Percentiles rank a stretch among this genome's conserved stretches.
phyloP scores from a whole-genome alignment of 2,329 filamentous ascomycete genomes.

The Fusarium sulawesiense region DNA sequence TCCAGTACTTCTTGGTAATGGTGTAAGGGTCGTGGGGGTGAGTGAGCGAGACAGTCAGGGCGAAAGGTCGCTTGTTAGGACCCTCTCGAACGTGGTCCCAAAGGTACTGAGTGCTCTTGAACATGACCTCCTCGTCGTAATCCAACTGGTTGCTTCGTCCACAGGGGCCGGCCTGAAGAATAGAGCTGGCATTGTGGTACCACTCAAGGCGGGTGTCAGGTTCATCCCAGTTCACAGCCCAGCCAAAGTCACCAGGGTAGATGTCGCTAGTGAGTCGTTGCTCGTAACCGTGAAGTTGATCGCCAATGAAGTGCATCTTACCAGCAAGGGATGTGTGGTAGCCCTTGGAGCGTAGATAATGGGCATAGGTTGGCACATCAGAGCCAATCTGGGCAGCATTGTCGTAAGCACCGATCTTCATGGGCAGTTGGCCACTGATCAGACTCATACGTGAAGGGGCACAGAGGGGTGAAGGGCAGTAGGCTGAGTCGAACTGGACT shows the following conservation, averaged over 20 bases:
- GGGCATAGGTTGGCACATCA: conserved; percentile 90
- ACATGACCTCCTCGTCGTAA: conserved; percentile 97
- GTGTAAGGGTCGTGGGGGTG: conserved; percentile 96
- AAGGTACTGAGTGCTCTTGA: conserved; percentile 87
- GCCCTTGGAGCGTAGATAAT: conserved; percentile 85
- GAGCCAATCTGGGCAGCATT: conserved; percentile 87
- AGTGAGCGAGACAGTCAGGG: conserved; percentile 90
- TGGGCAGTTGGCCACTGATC: conserved; percentile 91
- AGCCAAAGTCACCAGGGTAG: conserved; percentile 93
- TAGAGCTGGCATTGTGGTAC: conserved; percentile 96
- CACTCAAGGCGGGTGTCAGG: conserved; percentile 88
- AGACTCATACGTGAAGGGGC: conserved; percentile 94
- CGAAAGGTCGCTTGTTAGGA: conserved; percentile 79
- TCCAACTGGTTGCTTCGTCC: conserved; percentile 94
- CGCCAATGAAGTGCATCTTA: conserved; percentile 98
- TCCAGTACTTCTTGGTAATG: conserved; percentile 94
- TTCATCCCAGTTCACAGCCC: conserved; percentile 96
- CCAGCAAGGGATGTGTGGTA: conserved; percentile 93
- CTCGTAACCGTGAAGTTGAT: conserved; percentile 95
- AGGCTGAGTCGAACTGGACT: conserved; percentile 92
- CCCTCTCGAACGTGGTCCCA: conserved; percentile 91
- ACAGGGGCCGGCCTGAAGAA: conserved; percentile 88
- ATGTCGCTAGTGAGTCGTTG: conserved; percentile 93
- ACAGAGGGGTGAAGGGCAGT: conserved; percentile 93
- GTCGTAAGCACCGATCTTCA: conserved; percentile 91